These are phyloP conservation scores for Salix viminalis DNA, from an alignment of 345 rosid species.

Conservation along the genomic window DNA sequence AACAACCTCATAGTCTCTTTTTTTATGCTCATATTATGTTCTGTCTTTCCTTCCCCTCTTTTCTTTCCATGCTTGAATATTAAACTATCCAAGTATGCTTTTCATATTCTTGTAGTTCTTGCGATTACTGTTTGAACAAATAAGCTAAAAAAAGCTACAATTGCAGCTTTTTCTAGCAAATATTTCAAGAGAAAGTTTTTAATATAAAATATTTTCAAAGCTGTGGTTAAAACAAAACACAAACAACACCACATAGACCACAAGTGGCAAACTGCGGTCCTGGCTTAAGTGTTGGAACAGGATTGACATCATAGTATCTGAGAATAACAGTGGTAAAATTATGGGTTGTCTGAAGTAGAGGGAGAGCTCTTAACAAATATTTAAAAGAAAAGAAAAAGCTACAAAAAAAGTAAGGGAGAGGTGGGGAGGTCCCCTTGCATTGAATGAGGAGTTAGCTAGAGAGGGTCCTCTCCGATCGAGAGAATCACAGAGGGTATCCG, in stretches of 20 bases:
- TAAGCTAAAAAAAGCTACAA: too few species aligned
- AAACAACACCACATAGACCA: too few species aligned
- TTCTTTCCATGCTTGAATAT: background rate
- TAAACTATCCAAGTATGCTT: background rate
- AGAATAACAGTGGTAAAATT: background rate
- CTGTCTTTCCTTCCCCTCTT: background rate
- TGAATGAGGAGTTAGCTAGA: slow-evolving; percentile 6
- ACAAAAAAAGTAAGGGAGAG: background rate
- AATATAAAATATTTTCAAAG: too few species aligned
- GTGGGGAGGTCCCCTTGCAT: slow-evolving; percentile 9
- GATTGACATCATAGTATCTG: background rate
- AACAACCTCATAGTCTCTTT: background rate
- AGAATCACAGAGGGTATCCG: background rate
- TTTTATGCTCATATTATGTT: background rate
- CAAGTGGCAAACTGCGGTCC: too few species aligned
- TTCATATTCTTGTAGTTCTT: background rate
- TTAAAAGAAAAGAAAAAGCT: background rate
- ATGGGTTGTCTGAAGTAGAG: background rate
- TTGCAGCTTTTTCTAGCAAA: too few species aligned
- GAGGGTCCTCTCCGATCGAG: slow-evolving; percentile 1
- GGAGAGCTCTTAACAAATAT: background rate
- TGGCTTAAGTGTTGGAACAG: background rate
- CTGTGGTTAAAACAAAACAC: too few species aligned
- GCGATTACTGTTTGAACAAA: too few species aligned
- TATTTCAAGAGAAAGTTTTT: too few species aligned